Base-by-base conservation (phyloP, 2,329 filamentous ascomycete genomes). In the Ascochyta lentis region DNA sequence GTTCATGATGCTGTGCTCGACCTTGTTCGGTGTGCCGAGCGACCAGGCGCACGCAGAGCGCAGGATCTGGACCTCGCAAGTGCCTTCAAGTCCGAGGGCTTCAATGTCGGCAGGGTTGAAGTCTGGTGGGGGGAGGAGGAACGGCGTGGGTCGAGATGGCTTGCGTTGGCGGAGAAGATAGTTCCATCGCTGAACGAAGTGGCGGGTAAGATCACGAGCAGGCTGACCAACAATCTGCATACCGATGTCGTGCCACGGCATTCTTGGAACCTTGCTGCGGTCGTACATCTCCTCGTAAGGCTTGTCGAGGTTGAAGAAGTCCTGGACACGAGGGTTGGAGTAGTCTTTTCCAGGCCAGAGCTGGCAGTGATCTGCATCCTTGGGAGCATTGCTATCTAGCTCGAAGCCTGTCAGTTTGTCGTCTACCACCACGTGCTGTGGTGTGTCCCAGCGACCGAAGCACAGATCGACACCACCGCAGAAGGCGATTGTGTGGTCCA, bases 201-300 rank as follows among this genome's bases (percentile, higher is more conserved):
- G 95, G 22, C 95, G 87, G 2, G 93, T 97, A 59, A 98, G 80
- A 77, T 99, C 95, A 64, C 95, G 86, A 12, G 95, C 94, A 3
- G 95, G 95, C 73, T 98, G 95, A 4, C 95, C 95, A 39, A 98
- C 92, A 38, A 99, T 89, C 76, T 98, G 95, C 95, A 99, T 98
- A 3, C 89, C 87, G 59, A 99, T 92, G 74, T 99, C 95, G 70
- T 99, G 95, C 95, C 95, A 99, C 1, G 95, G 94, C 95, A 98
- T 99, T 59, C 95, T 84, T 1, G 95, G 92, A 16, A 94, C 85
- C 72, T 90, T 90, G 57, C 86, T 89, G 51, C 95, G 89, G 76
- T 98, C 92, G 70, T 98, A 99, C 95, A 98, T 98, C 76, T 99
- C 95, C 70, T 96, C 95, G 69, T 98, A 98, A 1, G 95, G 95